Evolutionary conservation across 371 early-diverging fungal species (phyloP), one percentile per base, ranked within the genome.

Genomic region (Funneliformis caledonium): DNA sequence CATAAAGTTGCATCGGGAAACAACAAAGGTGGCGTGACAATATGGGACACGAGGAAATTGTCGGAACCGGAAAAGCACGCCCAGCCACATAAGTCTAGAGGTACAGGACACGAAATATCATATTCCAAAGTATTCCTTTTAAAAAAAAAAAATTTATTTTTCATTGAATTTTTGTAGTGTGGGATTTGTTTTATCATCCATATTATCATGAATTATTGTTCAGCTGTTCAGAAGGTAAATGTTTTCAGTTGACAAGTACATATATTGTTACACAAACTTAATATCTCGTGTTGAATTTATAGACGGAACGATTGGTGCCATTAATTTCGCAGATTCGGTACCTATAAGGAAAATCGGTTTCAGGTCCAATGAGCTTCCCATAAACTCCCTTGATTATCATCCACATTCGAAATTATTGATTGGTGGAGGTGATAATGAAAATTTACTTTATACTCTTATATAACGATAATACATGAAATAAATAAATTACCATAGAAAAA

Each of bases 221-320:
- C 12, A 84, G 85, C 19, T 85, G 87, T 81, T 87, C 87, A 14
- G 87, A 87, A n/a, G 87, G 86, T 64, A 81, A 19, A n/a, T 33
- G 19, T 42, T 45, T 72, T 47, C 6, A 8, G 5, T 37, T 26
- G 26, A 37, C 2, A 47, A n/a, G 26, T 69, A n/a, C 16, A 22
- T 43, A 26, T 64, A 2, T 72, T 4, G 50, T 7, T 14, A 45
- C 62, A 45, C 10, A n/a, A 79, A 10, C 9, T 8, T 70, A 47
- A 33, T 12, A 33, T 33, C 16, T 60, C 50, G 37, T 64, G 14
- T 65, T 69, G 14, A 14, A 22, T 19, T 48, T 22, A 22, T 37
- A 81, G 76, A 81, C 37, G 81, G 77, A 52, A 65, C 67, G 6
- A 62, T 65, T 7, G 64, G 59, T 6, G 33, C 64, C 8, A 33